These are phyloP conservation scores for Rhizophagus prolifer DNA, from an alignment of 192 early-diverging fungal species.

Conservation along the genomic window DNA sequence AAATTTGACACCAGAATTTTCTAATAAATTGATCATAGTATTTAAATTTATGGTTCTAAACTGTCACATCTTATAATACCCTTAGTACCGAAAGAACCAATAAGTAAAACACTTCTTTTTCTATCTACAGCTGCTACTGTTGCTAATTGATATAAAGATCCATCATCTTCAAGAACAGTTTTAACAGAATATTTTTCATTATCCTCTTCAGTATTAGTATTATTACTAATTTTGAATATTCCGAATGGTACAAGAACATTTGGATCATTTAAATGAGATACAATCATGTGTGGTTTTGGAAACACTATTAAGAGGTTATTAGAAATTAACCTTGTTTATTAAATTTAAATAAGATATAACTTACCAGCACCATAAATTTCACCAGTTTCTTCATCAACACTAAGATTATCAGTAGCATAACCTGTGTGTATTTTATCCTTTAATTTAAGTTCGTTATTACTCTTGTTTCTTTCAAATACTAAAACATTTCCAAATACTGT, in stretches of 20 bases:
- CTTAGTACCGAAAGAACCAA: constrained; percentile 29
- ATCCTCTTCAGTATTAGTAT: neutral
- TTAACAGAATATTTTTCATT: constrained; percentile 22
- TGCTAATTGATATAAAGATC: constrained; percentile 25
- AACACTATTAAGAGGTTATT: neutral
- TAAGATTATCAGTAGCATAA: constrained; percentile 7
- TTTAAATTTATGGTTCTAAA: neutral
- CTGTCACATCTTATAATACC: constrained; percentile 23
- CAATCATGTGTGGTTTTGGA: neutral
- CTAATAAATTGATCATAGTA: too few species aligned
- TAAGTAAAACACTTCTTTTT: constrained; percentile 31
- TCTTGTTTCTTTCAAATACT: constrained; percentile 11
- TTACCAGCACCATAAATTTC: constrained; percentile 25
- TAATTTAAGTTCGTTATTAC: constrained; percentile 1
- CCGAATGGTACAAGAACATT: neutral
- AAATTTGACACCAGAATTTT: too few species aligned
- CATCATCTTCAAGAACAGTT: constrained; percentile 35
- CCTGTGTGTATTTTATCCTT: neutral
- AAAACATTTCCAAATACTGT: neutral
- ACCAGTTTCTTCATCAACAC: constrained; percentile 16
- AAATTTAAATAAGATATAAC: neutral
- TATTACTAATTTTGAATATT: constrained; percentile 33
- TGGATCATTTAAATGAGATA: too few species aligned
- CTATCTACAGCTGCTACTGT: constrained; percentile 38
- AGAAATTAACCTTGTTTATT: too few species aligned